phyloP scores from a whole-genome alignment of 345 rosid species.

The Lepidium africanum region DNA sequence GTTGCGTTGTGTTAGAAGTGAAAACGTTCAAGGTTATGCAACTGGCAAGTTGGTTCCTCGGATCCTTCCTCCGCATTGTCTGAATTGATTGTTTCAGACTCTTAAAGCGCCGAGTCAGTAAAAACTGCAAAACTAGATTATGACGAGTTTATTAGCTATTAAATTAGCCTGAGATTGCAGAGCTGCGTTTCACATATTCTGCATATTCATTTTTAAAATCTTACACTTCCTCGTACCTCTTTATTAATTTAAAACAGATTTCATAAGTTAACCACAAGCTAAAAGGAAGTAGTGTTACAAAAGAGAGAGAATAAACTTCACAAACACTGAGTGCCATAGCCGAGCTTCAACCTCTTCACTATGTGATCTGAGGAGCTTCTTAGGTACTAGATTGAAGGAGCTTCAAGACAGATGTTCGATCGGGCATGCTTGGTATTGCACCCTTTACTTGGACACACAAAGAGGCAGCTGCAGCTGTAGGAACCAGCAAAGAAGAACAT shows the following conservation, averaged over 20 bases:
- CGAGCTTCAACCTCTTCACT: constrained; percentile 3
- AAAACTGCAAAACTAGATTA: neutral
- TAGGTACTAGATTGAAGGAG: constrained; percentile 40
- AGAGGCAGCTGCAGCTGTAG: constrained; percentile 93
- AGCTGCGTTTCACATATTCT: neutral
- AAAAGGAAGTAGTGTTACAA: neutral
- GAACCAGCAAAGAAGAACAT: neutral
- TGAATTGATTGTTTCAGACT: neutral
- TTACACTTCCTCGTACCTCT: neutral
- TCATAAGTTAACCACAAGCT: neutral
- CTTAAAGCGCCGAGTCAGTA: neutral
- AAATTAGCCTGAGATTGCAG: neutral
- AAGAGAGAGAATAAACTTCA: constrained; percentile 2
- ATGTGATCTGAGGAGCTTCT: neutral
- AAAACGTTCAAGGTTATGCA: constrained; percentile 4
- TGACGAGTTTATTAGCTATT: neutral
- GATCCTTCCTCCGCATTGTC: neutral
- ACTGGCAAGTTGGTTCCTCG: neutral
- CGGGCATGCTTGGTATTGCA: constrained; percentile 94
- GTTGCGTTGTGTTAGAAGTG: neutral
- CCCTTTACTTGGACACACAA: constrained; percentile 94
- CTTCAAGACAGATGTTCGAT: constrained; percentile 50
- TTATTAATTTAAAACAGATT: neutral
- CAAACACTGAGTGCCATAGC: neutral
- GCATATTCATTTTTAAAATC: neutral